Base-by-base conservation (phyloP, 2,329 filamentous ascomycete species). In the Hypoxylon sp. region DNA sequence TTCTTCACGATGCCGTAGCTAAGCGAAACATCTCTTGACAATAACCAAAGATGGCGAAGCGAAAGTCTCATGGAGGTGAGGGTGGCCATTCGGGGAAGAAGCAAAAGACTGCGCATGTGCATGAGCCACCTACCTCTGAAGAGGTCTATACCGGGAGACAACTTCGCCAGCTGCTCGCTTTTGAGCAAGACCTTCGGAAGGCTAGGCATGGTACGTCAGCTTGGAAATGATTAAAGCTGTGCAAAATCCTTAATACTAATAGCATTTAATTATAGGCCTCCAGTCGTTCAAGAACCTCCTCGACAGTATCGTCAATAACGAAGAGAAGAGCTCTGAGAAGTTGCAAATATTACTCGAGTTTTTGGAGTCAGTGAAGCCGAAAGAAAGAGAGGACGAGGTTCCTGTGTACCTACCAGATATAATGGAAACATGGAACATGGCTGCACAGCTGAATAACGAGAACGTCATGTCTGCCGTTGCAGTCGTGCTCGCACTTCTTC, bases 371-470 rank as follows among this genome's bases (percentile, higher is more conserved):
- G 81, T 85, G 60, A 85, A 83, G 72, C 85, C 87, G 1, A 78
- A 79, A 71, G 80, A 83, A 60, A 81, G 83, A 61, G 84, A 81
- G 43, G 87, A 89, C 38, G 86, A 87, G 57, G 84, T 87, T 58
- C 83, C 87, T 5, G 83, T 90, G 23, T 93, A 90, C 72, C 86
- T 98, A 30, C 82, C 86, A 1, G 93, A 97, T 74, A 82, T 98
- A 41, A 92, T 97, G 80, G 92, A 97, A 74, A 93, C 90, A 65
- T 98, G 95, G 95, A 90, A 89, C 51, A 94, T 92, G 81, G 94
- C 92, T 3, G 89, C 89, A 30, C 90, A 93, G 77, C 89, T 89
- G 71, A 93, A 93, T 76, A 91, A 94, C 72, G 94, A 97, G 64
- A 87, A 89, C 60, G 83, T 98, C 65, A 86, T 96, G 76, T 95